Percentiles rank a stretch among this genome's conserved stretches.
Conservation (phyloP, 352 stramenopile genomes). For the Phytophthora pini region DNA sequence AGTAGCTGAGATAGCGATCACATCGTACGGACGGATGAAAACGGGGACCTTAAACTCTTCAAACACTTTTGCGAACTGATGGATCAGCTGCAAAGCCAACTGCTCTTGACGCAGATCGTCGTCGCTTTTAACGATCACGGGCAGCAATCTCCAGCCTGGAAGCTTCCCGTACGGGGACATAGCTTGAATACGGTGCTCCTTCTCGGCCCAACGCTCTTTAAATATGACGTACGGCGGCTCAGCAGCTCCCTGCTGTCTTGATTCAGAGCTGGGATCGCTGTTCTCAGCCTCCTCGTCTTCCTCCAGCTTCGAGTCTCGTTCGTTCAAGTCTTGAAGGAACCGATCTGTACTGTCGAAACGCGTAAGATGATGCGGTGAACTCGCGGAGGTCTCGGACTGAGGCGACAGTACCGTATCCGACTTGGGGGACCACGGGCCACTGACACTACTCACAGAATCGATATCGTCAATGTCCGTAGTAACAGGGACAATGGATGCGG, state of each 20-base stretch:
- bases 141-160: slow-evolving; percentile 90
- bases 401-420: slow-evolving; percentile 65
- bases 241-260: slow-evolving; percentile 13
- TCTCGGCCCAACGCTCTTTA: slow-evolving; percentile 96
- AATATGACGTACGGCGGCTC: slow-evolving; percentile 87
- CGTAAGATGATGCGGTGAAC: slow-evolving; percentile 57
- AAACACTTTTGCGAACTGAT: slow-evolving; percentile 95
- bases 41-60: slow-evolving; percentile 93
- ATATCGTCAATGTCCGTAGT: slow-evolving; percentile 31
- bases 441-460: slow-evolving; percentile 36
- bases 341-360: slow-evolving; percentile 84
- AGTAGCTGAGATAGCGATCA: slow-evolving; percentile 94
- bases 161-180: slow-evolving; percentile 86
- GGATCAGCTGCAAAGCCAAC: slow-evolving; percentile 97
- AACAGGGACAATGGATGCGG: slow-evolving; percentile 22
- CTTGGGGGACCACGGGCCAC: slow-evolving; percentile 61
- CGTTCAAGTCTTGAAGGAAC: slow-evolving; percentile 70
- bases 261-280: slow-evolving; percentile 28
- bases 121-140: slow-evolving; percentile 98
- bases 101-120: slow-evolving; percentile 98
- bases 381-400: slow-evolving; percentile 62
- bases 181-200: slow-evolving; percentile 91
- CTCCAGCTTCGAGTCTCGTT: slow-evolving; percentile 77
- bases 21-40: slow-evolving; percentile 96
- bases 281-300: slow-evolving; percentile 55